Base-by-base conservation (phyloP, 805 yeast species). In the Hanseniaspora valbyensis region DNA sequence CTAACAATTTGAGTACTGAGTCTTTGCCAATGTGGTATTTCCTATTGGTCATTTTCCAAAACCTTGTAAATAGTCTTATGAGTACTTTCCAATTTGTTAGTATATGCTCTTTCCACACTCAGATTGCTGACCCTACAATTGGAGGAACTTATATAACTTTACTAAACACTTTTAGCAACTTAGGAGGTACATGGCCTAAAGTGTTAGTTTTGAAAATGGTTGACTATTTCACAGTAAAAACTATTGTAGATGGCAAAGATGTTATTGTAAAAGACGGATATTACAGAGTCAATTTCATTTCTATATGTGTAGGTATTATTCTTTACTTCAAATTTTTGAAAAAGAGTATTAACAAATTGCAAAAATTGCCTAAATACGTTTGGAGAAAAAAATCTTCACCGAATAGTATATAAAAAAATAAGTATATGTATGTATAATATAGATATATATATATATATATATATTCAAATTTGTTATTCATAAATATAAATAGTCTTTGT, bases 101-200 rank as follows among this genome's bases (percentile, higher is more conserved):
- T 1, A 78, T 92, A 39, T 83, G 88, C 61, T 95, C 97, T 0
- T 92, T 92, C 72, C 96, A 90, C 66, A 90, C 96, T 2, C 80
- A 81, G 58, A 84, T 92, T 50, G 95, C 98, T 1, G 98, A 92
- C 62, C 97, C 98, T 0, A 67, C 80, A 18, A 85, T 92, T 58
- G 98, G 98, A 16, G 98, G 98, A 1, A 92, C 98, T 0, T 92
- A 92, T 64, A 90, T 92, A 97, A 92, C 98, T 0, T 81, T 95
- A 0, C 70, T 92, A 53, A 92, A 92, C 65, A 92, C 98, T 0
- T 70, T 92, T 43, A 79, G 94, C 38, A 92, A 92, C 63, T 73
- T 90, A 52, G 98, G 98, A 22, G 98, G 98, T 10, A 92, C 94
- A 40, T 92, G 98, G 98, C 98, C 98, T 1, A 74, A 87, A 50